Conservation (phyloP, 306 rosid species). For the Cucumis melo region DNA sequence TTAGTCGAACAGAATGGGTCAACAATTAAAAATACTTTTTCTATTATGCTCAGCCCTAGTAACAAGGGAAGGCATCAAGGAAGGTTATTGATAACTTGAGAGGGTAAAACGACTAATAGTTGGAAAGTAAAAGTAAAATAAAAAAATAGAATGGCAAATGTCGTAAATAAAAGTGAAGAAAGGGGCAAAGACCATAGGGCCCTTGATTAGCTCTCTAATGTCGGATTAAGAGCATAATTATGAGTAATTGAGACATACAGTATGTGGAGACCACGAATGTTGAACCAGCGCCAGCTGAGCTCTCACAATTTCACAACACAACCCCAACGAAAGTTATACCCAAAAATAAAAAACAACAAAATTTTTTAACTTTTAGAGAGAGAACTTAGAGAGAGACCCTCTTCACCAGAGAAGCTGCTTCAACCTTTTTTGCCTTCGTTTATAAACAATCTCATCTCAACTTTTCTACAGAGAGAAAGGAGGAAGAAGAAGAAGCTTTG, state of each 20-base stretch:
- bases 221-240: constrained; percentile 25
- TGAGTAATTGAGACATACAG: constrained; percentile 8
- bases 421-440: constrained; percentile 12
- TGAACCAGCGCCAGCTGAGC: constrained; percentile 17
- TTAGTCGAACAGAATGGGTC: no score
- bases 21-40: no score
- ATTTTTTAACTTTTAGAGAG: constrained; percentile 11
- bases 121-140: not conserved
- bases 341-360: not conserved
- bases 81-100: not conserved
- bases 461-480: no score
- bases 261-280: constrained; percentile 58
- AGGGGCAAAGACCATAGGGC: constrained; percentile 11
- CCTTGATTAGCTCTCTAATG: constrained; percentile 11
- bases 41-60: no score
- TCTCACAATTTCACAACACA: constrained; percentile 30
- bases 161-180: constrained; percentile 17
- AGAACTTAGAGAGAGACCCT: constrained; percentile 24
- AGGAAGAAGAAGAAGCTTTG: constrained; percentile 1
- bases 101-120: not conserved
- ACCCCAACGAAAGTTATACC: not conserved
- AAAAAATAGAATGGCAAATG: not conserved
- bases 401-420: constrained; percentile 17
- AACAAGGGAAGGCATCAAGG: not conserved
- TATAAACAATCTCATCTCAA: constrained; percentile 20